These are phyloP conservation scores for Naganishia randhawae DNA, from an alignment of 768 basidiomycete species.

Conservation along the genomic window DNA sequence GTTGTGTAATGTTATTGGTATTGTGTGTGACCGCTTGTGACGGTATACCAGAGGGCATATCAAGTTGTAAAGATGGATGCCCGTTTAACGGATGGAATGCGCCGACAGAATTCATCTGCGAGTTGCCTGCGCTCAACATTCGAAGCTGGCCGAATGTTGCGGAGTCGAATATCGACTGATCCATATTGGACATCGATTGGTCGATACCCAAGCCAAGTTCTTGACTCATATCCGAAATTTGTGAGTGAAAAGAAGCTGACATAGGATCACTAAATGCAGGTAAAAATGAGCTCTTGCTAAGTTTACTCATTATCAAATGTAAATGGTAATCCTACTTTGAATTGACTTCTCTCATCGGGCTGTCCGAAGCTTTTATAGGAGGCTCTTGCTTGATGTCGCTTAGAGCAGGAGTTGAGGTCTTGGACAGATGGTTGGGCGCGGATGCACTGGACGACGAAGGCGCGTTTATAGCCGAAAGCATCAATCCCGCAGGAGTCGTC, in stretches of 20 bases:
- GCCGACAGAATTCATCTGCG: neutral
- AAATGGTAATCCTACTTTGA: neutral
- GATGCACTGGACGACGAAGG: neutral
- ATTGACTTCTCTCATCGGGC: slow-evolving; percentile 9
- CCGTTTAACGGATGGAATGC: neutral
- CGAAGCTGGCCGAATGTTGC: slow-evolving; percentile 2
- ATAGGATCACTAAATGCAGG: neutral
- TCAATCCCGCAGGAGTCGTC: slow-evolving; percentile 12
- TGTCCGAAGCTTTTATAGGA: neutral
- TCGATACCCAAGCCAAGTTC: neutral
- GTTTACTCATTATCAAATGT: too few species aligned
- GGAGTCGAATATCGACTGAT: slow-evolving; percentile 1
- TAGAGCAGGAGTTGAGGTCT: neutral
- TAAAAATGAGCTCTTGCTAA: neutral
- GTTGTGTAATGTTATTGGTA: neutral
- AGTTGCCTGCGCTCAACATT: slow-evolving; percentile 1
- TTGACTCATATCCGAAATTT: slow-evolving; percentile 6
- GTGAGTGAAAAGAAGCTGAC: slow-evolving; percentile 12
- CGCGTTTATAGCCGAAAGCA: slow-evolving; percentile 15
- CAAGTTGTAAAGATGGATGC: neutral
- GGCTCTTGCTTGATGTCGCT: slow-evolving; percentile 9
- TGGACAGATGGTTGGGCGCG: neutral
- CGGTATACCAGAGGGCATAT: neutral
- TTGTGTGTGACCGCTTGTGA: neutral
- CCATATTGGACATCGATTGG: neutral